A percentile compares a stretch with the other conserved stretches of the same genome.
These are phyloP conservation scores for Dichotomopilus funicola DNA, from an alignment of 2,329 filamentous ascomycete species.

Conservation along the genomic window DNA sequence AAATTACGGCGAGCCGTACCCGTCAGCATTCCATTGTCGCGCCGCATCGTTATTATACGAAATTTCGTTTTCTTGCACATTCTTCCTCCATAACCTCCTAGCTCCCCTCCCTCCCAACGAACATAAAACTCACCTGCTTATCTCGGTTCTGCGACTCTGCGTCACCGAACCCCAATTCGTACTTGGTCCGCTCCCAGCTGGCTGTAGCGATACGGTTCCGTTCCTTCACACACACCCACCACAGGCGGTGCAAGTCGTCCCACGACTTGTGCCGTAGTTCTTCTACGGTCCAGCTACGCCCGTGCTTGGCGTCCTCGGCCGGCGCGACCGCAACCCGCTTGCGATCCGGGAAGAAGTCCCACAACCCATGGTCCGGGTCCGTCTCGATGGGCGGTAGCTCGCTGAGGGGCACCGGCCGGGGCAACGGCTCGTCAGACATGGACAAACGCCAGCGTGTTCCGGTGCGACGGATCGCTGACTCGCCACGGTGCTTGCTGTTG, in stretches of 20 bases:
- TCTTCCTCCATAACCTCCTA: not conserved
- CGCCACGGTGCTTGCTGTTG: constrained; percentile 71
- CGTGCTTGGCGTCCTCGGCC: constrained; percentile 63
- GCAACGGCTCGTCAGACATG: constrained; percentile 65
- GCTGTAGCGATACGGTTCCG: constrained; percentile 83
- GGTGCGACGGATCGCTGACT: constrained; percentile 73
- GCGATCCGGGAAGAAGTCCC: constrained; percentile 78
- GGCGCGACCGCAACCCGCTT: constrained; percentile 65
- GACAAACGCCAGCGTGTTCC: constrained; percentile 69
- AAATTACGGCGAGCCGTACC: not conserved
- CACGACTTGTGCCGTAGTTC: constrained; percentile 86
- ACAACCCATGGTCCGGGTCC: constrained; percentile 78
- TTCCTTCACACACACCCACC: constrained; percentile 93
- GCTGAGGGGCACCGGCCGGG: constrained; percentile 52
- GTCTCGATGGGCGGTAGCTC: constrained; percentile 51
- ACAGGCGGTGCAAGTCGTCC: constrained; percentile 86
- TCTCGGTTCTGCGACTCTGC: constrained; percentile 60
- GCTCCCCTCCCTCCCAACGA: not conserved
- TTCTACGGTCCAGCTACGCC: constrained; percentile 74
- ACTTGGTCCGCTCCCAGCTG: constrained; percentile 57
- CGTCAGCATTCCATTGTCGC: not conserved
- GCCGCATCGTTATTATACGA: no score
- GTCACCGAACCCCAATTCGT: constrained; percentile 67
- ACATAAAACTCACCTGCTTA: constrained; percentile 49
- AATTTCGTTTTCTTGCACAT: not conserved